Evolutionary conservation across 176 grass and related monocot genomes (phyloP).

Genomic region (Musa beccarii): DNA sequence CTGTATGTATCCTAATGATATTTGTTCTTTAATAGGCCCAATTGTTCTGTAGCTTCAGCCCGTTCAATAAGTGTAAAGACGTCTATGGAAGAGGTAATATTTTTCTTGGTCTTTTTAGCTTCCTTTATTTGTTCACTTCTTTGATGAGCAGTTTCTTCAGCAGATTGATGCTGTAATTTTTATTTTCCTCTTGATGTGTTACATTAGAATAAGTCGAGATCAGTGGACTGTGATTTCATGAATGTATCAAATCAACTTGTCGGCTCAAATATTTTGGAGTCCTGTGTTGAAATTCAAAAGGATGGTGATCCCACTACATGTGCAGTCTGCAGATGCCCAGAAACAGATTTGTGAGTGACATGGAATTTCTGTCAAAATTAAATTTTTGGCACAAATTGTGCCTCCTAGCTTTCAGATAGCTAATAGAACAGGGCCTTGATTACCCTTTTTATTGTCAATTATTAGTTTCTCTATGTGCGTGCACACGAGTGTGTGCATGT

Average conservation of each 20-base stretch:
- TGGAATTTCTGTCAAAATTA: slow-evolving; percentile 14
- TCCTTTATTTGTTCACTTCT: neutral
- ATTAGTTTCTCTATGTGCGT: neutral
- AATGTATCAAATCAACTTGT: neutral
- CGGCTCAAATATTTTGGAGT: neutral
- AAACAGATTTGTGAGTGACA: slow-evolving; percentile 47
- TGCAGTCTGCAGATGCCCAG: slow-evolving; percentile 44
- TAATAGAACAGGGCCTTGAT: neutral
- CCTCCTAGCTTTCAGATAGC: slow-evolving; percentile 9
- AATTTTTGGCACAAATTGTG: neutral
- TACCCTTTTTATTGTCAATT: slow-evolving; percentile 1
- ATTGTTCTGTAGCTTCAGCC: neutral
- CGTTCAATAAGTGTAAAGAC: neutral
- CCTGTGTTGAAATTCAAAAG: slow-evolving; percentile 16
- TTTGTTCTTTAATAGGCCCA: neutral
- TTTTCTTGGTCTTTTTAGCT: neutral
- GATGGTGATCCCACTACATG: slow-evolving; percentile 26
- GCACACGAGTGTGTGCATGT: neutral
- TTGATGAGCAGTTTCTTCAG: neutral
- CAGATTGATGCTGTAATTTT: neutral
- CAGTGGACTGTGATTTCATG: neutral
- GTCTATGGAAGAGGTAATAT: neutral
- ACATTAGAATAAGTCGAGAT: neutral
- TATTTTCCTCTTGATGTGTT: neutral
- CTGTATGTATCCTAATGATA: neutral